A percentile compares a stretch with the other conserved stretches of the same genome.
Conservation (phyloP, 371 early-diverging fungal genomes). For the Actinomortierella ambigua region DNA sequence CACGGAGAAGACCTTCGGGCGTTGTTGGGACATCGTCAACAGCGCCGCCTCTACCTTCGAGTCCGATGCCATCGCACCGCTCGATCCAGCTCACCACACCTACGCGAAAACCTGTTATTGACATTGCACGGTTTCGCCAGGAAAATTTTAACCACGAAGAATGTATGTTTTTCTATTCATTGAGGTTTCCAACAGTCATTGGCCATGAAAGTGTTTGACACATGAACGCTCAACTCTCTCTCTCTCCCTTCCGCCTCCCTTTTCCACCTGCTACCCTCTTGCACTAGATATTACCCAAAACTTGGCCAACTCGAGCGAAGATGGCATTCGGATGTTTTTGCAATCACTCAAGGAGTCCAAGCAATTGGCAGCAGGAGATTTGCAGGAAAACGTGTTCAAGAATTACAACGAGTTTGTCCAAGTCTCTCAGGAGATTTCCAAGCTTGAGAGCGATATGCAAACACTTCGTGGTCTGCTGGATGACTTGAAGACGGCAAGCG, state of each 20-base stretch:
- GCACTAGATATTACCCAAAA: conserved; percentile 56
- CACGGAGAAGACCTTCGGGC: too few relatives aligned
- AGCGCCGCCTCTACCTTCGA: too few relatives aligned
- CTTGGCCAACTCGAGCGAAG: conserved; percentile 64
- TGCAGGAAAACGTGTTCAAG: conserved; percentile 90
- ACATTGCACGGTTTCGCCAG: conserved; percentile 41
- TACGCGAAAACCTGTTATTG: conserved; percentile 20
- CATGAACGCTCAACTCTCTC: neutral
- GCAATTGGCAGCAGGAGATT: conserved; percentile 77
- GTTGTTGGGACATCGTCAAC: too few relatives aligned
- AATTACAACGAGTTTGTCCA: conserved; percentile 95
- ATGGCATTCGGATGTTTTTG: conserved; percentile 64
- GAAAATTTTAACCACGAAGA: conserved; percentile 49
- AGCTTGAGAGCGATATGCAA: conserved; percentile 76
- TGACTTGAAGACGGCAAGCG: conserved; percentile 71
- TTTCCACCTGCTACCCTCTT: neutral
- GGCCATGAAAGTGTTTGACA: neutral
- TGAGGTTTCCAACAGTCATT: neutral
- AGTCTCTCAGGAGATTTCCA: conserved; percentile 93
- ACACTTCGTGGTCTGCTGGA: conserved; percentile 68
- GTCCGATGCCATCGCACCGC: too few relatives aligned
- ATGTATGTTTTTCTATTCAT: conserved; percentile 27
- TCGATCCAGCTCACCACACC: too few relatives aligned
- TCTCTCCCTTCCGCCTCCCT: neutral
- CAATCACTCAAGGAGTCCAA: conserved; percentile 73